Evolutionary conservation across 192 early-diverging fungal species (phyloP).

Genomic region (Jimgerdemannia lactiflua): DNA sequence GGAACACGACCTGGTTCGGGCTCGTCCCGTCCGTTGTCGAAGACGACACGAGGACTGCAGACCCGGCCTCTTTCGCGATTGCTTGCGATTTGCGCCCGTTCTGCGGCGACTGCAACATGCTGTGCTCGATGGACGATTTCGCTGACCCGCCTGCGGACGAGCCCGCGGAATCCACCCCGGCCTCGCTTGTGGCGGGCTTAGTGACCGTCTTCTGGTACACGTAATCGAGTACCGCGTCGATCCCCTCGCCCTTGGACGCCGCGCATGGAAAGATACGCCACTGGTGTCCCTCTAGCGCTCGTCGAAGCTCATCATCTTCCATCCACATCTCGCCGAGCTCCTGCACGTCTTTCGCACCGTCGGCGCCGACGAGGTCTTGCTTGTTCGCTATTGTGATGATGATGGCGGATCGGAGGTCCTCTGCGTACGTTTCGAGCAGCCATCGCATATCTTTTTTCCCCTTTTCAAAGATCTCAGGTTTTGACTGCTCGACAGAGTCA

Average conservation of each 20-base stretch:
- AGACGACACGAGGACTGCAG: background rate
- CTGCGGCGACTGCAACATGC: background rate
- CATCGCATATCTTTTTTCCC: slow-evolving; percentile 19
- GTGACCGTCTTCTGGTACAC: slow-evolving; percentile 9
- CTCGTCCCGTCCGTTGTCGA: background rate
- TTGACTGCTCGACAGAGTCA: slow-evolving; percentile 14
- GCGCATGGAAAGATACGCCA: slow-evolving; percentile 29
- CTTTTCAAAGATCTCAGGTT: slow-evolving; percentile 9
- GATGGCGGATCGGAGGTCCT: slow-evolving; percentile 12
- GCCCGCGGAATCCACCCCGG: background rate
- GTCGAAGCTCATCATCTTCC: slow-evolving; percentile 8
- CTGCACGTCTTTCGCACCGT: slow-evolving; percentile 18
- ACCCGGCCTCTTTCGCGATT: background rate
- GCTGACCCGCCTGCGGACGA: background rate
- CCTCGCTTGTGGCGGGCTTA: background rate
- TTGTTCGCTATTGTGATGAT: slow-evolving; percentile 29
- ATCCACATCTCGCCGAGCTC: slow-evolving; percentile 26
- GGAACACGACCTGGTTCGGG: background rate
- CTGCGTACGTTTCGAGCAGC: slow-evolving; percentile 15
- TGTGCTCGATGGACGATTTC: background rate
- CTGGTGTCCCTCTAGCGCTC: slow-evolving; percentile 14
- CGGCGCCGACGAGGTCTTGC: slow-evolving; percentile 3
- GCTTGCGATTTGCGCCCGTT: too few species aligned
- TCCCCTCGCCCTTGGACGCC: slow-evolving; percentile 8
- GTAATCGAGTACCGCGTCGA: slow-evolving; percentile 20